Evolutionary conservation across 345 rosid genomes (phyloP), one percentile per base, ranked within the genome.

Genomic region (Sapria himalayana): DNA sequence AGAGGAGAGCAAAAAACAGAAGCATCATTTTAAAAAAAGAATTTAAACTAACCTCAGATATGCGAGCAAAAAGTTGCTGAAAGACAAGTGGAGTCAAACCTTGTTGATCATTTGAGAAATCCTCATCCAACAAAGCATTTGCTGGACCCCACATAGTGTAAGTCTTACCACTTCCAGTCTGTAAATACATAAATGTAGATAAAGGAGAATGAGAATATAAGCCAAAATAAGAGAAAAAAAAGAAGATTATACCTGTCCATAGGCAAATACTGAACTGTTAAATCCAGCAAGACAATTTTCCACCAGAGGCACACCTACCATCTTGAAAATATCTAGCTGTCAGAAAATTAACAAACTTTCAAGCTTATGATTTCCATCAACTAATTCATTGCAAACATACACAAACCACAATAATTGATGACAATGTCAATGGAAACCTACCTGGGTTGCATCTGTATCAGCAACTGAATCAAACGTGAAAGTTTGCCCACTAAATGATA

Each of bases 91-190:
- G 93, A 33, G 95, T 80, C 54, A 89, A 64, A 51, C 99, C 95
- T 67, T 72, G 91, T 39, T 77, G 72, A 44, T 71, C 93, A 56
- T 73, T 54, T 3, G 61, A 71, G 40, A 66, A 54, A 36, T 64
- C 62, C 36, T 69, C 81, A 57, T 74, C 85, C 52, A 53, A 58
- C 55, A 84, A 60, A 25, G 81, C 85, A 17, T 84, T 78, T 51
- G 86, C 66, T 43, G 99, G 93, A 40, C 95, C 99, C 99, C 95
- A 89, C 69, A 89, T 84, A 3, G 95, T 89, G 57, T 76, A 89
- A 7, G 95, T 89, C 61, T 89, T 89, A 39, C 99, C 95, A 36
- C 98, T 89, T 37, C 99, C 95, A 4, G 93, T 89, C 95, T 84
- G 48, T 38, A 34, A 58, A 52, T 20, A 4, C 25, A 45, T 37